phyloP scores from a whole-genome alignment of 2,329 filamentous ascomycete species.

The Trichoderma aggressivum region DNA sequence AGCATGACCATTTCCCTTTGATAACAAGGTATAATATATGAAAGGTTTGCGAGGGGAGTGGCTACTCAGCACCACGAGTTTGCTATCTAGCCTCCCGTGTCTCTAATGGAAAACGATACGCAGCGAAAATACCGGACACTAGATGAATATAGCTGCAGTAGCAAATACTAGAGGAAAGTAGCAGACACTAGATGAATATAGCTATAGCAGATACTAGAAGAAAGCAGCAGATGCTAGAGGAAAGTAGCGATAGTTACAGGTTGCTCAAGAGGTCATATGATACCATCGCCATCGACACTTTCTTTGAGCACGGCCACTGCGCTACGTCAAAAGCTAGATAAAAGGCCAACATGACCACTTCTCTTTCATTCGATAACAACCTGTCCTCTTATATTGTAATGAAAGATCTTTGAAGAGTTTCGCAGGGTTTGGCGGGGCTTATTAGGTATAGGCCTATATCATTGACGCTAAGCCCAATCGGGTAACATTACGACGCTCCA shows the following conservation, averaged over 20 bases:
- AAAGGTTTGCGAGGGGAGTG: background rate
- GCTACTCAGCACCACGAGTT: background rate
- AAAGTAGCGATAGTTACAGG: background rate
- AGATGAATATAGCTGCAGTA: background rate
- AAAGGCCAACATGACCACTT: background rate
- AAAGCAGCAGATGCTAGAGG: background rate
- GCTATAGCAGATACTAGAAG: background rate
- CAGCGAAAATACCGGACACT: background rate
- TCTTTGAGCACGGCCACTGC: too few relatives aligned
- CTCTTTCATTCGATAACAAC: background rate
- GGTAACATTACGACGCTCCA: background rate
- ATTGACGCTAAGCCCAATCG: background rate
- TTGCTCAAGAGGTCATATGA: background rate
- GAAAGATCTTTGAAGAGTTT: background rate
- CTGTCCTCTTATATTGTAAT: background rate
- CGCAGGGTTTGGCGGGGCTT: too few relatives aligned
- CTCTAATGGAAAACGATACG: background rate
- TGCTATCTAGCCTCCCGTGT: background rate
- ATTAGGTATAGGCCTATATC: background rate
- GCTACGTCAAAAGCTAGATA: too few relatives aligned
- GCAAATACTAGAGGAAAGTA: too few relatives aligned
- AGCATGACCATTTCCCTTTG: too few relatives aligned
- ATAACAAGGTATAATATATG: background rate
- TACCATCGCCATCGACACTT: background rate
- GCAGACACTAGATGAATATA: too few relatives aligned